Base-by-base conservation (phyloP, 805 yeast genomes). In the Cyberlindnera mississippiensis region DNA sequence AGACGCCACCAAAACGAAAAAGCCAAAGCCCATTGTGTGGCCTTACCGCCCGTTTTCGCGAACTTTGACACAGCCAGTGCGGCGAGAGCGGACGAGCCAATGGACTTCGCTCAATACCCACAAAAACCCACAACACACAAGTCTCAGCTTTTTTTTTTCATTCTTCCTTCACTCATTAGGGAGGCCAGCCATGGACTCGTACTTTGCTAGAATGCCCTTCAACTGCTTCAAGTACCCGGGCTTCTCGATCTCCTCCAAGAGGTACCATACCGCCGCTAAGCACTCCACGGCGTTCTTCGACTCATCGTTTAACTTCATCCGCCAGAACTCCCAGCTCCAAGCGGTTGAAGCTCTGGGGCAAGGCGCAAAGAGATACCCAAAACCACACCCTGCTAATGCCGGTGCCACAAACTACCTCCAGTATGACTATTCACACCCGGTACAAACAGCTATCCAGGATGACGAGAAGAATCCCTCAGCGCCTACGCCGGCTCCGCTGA, bases 181-280 rank as follows among this genome's bases (percentile, higher is more conserved):
- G 24, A 20, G 24, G 9, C 24, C 24, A 20, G 24, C 5, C 32
- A 42, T 47, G 50, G 50, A 42, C 41, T 32, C 44, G n/a, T 46
- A 42, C 50, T 41, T 44, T 29, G 48, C 44, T 37, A 51, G 48
- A 18, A 67, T 68, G 68, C 69, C 67, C 11, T 68, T 69, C 59
- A 67, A 62, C 56, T 63, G 67, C 38, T 61, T 68, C 55, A 67
- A 65, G 50, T 58, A 59, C 47, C 66, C 67, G 48, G 67, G 63
- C 49, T 55, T 67, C 34, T 59, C 58, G 37, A 24, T 36, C 29
- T 44, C 57, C 26, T 57, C 68, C 19, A 66, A 67, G 52, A 56
- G 67, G 33, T 63, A 61, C 44, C 66, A 61, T 45, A 53, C 65
- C 14, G 57, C 61, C n/a, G 59, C 60, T 1, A 57, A 63, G 33